Conservation (phyloP, 2,329 filamentous ascomycete species). For the Fusarium mexicanum region DNA sequence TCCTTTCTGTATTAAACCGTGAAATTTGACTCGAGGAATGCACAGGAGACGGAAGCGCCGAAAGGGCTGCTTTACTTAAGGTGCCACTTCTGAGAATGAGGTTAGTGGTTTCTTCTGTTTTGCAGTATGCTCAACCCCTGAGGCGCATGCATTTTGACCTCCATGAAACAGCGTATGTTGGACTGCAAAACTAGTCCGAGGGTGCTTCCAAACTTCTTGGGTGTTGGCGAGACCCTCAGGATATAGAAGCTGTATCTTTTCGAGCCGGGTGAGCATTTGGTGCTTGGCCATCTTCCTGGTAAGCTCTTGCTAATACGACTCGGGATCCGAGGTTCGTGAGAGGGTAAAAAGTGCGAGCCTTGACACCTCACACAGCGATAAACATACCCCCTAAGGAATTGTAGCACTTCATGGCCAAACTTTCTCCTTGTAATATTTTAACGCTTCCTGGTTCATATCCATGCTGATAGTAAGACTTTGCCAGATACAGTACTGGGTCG, state of each 20-base stretch:
- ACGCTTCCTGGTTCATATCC: neutral
- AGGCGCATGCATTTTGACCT: neutral
- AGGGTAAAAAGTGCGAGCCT: neutral
- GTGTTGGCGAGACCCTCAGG: neutral
- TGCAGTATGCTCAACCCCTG: neutral
- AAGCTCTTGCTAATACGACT: neutral
- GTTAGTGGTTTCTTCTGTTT: neutral
- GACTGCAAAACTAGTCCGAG: neutral
- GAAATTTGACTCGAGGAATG: neutral
- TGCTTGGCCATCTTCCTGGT: neutral
- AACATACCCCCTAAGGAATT: neutral
- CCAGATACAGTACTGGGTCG: neutral
- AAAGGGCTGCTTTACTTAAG: neutral
- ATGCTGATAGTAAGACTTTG: neutral
- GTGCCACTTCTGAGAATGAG: neutral
- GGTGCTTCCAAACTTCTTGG: neutral
- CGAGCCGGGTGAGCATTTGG: neutral
- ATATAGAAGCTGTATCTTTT: neutral
- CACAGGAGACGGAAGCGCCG: neutral
- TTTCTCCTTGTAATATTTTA: neutral
- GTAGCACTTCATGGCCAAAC: neutral
- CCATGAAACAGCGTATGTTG: neutral
- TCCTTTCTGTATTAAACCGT: neutral
- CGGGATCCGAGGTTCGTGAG: slow-evolving; percentile 1
- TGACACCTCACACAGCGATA: neutral